These are phyloP conservation scores for Forsythia viridissima DNA, from an alignment of 257 asterid genomes.

Conservation along the genomic window DNA sequence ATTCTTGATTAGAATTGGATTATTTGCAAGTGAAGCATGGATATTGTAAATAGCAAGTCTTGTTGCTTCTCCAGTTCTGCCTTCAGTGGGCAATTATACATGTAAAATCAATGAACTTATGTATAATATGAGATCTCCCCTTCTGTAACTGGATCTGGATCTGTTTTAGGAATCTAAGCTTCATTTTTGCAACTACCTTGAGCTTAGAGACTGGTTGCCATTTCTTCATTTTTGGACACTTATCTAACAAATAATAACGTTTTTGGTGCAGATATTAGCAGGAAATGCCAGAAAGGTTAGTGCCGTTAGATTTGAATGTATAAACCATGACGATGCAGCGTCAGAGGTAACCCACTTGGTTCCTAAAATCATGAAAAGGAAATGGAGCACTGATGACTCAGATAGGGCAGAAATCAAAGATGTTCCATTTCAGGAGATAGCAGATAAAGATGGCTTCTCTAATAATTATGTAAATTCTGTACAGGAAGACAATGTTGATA, in stretches of 20 bases:
- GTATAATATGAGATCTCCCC: neutral
- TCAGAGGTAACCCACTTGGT: slow-evolving; percentile 50
- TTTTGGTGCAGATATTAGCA: slow-evolving; percentile 72
- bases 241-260: slow-evolving; percentile 12
- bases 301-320: slow-evolving; percentile 84
- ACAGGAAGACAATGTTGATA: slow-evolving; percentile 52
- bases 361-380: slow-evolving; percentile 76
- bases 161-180: slow-evolving; percentile 9
- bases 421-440: slow-evolving; percentile 28
- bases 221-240: neutral
- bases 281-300: slow-evolving; percentile 97
- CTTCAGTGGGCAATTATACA: neutral
- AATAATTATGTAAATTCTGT: slow-evolving; percentile 54
- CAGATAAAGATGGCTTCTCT: neutral
- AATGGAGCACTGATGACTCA: slow-evolving; percentile 44
- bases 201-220: neutral
- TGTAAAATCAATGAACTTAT: neutral
- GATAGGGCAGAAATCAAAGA: slow-evolving; percentile 41
- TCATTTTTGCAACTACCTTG: neutral
- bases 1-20: neutral
- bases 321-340: slow-evolving; percentile 50
- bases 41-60: neutral
- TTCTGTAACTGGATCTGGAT: neutral
- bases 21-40: neutral
- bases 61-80: neutral